Evolutionary conservation across 2,329 filamentous ascomycete genomes (phyloP).

Genomic region (Ciborinia camelliae): DNA sequence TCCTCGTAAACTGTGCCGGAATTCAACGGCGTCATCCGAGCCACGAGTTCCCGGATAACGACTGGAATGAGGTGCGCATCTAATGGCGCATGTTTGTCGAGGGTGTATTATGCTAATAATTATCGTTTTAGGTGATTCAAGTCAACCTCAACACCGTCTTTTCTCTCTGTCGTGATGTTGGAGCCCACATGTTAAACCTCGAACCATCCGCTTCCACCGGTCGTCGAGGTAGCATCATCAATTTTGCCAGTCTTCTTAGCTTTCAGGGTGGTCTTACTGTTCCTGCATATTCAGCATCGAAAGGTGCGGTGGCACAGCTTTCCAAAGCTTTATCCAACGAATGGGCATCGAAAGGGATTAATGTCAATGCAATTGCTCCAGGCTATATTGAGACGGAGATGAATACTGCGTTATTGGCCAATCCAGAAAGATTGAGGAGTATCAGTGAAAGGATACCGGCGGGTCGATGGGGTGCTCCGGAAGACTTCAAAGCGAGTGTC

Average conservation of each 20-base stretch:
- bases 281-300: constrained; percentile 81
- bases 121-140: constrained; percentile 56
- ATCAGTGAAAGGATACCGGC: constrained; percentile 81
- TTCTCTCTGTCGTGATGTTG: constrained; percentile 71
- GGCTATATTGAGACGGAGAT: constrained; percentile 94
- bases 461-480: constrained; percentile 75
- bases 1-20: constrained; percentile 48
- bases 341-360: constrained; percentile 76
- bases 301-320: constrained; percentile 76
- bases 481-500: constrained; percentile 82
- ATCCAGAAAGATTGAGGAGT: constrained; percentile 64
- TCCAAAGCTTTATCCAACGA: constrained; percentile 72
- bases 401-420: constrained; percentile 77
- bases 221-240: constrained; percentile 72
- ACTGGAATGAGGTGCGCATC: constrained; percentile 52
- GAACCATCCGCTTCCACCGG: constrained; percentile 68
- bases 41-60: constrained; percentile 40
- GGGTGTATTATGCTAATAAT: constrained; percentile 27
- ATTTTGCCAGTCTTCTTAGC: constrained; percentile 77
- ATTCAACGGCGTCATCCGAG: constrained; percentile 39
- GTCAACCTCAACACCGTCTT: constrained; percentile 85
- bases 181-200: constrained; percentile 67
- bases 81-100: constrained; percentile 57
- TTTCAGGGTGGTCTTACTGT: constrained; percentile 91
- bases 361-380: constrained; percentile 84